Evolutionary conservation across 1,284 basidiomycete species (phyloP), one percentile per base, ranked within the genome.

Genomic region (Rhodotorula sp.): DNA sequence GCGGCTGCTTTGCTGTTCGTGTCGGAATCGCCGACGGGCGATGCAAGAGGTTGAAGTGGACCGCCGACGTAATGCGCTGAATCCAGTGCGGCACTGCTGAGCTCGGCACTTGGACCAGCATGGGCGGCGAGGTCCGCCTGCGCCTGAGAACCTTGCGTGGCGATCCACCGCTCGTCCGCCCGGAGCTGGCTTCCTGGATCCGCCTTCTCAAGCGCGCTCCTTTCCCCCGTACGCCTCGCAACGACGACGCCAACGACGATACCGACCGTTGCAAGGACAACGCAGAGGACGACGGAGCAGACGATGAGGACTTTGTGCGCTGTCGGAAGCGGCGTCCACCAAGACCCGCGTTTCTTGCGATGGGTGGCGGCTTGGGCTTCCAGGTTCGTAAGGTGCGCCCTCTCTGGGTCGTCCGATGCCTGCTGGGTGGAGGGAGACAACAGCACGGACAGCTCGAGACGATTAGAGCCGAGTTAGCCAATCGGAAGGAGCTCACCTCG

Each of bases 201-300:
- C 2, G 56, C 66, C 36, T 46, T 44, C 17, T 32, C 39, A n/a
- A 11, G 5, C 20, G 29, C 52, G n/a, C 36, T 49, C 46, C 48
- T 27, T 17, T 36, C 52, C 30, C 9, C 29, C 19, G 15, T 24
- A 17, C n/a, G 34, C 2, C 9, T 20, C 36, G 27, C 30, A 17
- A n/a, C 61, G 4, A 19, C 4, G n/a, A 56, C 24, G 32, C 64
- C 59, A 17, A 63, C 24, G 13, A 62, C 30, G 34, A 51, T 51
- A 4, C 51, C 64, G 22, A 63, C 8, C 8, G 56, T 57, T 39
- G 66, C 32, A 15, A 70, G 39, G 11, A 58, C 27, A 34, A 65
- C 24, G 34, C 54, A 47, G 54, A 60, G 9, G 13, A 53, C 2
- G 11, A 17, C 15, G 6, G 48, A 51, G 27, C 30, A 22, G 47